phyloP scores from a whole-genome alignment of 345 rosid genomes.

The Salix caprea region DNA sequence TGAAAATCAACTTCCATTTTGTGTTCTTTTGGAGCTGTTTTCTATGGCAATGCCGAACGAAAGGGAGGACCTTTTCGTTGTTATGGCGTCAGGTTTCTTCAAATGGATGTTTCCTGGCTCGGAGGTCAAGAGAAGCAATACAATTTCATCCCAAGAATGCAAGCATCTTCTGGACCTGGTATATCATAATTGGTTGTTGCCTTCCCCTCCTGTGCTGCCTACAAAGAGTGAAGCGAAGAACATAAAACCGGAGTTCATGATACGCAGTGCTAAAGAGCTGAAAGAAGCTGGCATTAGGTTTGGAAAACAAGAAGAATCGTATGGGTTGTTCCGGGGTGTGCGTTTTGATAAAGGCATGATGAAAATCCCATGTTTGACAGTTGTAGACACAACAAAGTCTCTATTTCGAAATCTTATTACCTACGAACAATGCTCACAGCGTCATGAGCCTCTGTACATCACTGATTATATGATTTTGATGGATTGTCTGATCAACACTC shows the following conservation, averaged over 20 bases:
- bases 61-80: accelerated
- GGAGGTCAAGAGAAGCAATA: not conserved
- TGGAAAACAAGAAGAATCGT: not conserved
- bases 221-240: no score
- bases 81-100: accelerated
- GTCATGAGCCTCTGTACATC: not conserved
- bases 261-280: slow-evolving; percentile 18
- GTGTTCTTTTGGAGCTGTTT: slow-evolving; percentile 1
- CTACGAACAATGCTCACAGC: slow-evolving; percentile 9
- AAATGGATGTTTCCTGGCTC: not conserved
- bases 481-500: slow-evolving; percentile 19
- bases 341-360: slow-evolving; percentile 11
- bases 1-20: slow-evolving; percentile 21
- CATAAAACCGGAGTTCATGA: not conserved
- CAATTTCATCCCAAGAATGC: not conserved
- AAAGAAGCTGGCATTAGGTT: slow-evolving; percentile 19
- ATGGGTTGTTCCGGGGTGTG: not conserved
- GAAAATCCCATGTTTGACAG: slow-evolving; percentile 5
- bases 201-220: no score
- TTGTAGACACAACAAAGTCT: slow-evolving; percentile 2
- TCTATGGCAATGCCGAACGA: not conserved
- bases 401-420: slow-evolving; percentile 17
- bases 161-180: slow-evolving; percentile 10
- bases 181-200: not conserved
- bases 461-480: slow-evolving; percentile 10